A percentile compares a stretch with the other conserved stretches of the same genome.
Conservation (phyloP, 768 basidiomycete genomes). For the Mycena maculata region DNA sequence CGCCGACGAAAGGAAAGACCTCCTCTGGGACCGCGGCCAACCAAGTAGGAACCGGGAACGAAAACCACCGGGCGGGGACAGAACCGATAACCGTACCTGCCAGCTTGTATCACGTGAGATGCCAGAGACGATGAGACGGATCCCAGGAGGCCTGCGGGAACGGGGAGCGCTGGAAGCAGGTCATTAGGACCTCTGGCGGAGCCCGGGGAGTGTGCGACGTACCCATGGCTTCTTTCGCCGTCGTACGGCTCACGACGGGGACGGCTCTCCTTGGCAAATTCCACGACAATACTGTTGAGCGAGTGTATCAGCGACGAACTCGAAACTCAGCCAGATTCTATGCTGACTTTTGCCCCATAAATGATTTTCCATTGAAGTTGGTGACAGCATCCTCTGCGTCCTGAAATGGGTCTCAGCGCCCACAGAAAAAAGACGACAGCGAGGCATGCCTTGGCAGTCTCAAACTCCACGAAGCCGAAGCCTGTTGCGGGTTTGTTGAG, state of each 20-base stretch:
- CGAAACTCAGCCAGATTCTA: background rate
- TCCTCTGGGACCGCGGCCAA: conserved; percentile 19
- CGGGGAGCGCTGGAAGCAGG: conserved; percentile 60
- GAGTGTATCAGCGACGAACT: background rate
- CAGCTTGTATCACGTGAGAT: conserved; percentile 96
- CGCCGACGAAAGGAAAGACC: conserved; percentile 27
- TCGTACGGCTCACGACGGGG: conserved; percentile 85
- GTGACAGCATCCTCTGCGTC: conserved; percentile 95
- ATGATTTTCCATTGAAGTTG: conserved; percentile 87
- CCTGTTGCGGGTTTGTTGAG: conserved; percentile 58
- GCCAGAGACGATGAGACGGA: conserved; percentile 87
- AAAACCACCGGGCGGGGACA: conserved; percentile 17
- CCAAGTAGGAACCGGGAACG: conserved; percentile 1
- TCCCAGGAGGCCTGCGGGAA: conserved; percentile 81
- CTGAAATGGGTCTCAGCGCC: conserved; percentile 51
- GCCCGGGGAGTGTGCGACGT: conserved; percentile 38
- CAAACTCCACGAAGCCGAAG: conserved; percentile 98
- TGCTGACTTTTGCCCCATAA: conserved; percentile 87
- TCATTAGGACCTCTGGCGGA: background rate
- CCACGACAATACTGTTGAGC: conserved; percentile 84
- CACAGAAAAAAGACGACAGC: background rate
- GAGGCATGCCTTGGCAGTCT: conserved; percentile 73
- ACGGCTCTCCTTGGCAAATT: conserved; percentile 94
- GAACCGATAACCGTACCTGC: conserved; percentile 81
- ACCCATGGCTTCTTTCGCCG: conserved; percentile 67